Percentiles rank a stretch among this genome's conserved stretches.
phyloP scores from a whole-genome alignment of 345 rosid species.

The Murraya koenigii region DNA sequence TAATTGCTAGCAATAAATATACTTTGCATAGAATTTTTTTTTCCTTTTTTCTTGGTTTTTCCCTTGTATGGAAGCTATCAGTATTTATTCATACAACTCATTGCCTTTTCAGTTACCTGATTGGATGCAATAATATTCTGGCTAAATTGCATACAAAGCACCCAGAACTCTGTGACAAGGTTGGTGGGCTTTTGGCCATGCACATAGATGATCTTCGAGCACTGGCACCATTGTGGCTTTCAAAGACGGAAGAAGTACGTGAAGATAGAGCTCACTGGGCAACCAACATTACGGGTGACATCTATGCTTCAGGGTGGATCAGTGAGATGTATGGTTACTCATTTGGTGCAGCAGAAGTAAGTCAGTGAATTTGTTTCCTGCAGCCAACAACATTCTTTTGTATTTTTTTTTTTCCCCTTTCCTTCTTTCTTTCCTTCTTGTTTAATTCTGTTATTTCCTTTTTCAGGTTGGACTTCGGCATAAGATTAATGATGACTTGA shows the following conservation, averaged over 20 bases:
- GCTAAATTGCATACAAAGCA: slow-evolving; percentile 78
- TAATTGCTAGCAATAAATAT: slow-evolving; percentile 1
- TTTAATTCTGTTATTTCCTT: slow-evolving; percentile 16
- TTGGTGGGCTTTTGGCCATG: slow-evolving; percentile 98
- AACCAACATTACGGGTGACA: slow-evolving; percentile 96
- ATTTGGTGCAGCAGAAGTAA: slow-evolving; percentile 96
- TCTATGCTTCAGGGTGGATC: slow-evolving; percentile 93
- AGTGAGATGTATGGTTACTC: slow-evolving; percentile 99
- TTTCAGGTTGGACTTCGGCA: slow-evolving; percentile 90
- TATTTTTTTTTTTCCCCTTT: not conserved
- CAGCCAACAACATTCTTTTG: not conserved
- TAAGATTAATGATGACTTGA: slow-evolving; percentile 81
- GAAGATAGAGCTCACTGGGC: slow-evolving; percentile 90
- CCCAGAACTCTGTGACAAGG: slow-evolving; percentile 91
- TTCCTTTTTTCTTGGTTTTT: not conserved
- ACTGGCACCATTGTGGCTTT: slow-evolving; percentile 93
- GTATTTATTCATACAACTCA: not conserved
- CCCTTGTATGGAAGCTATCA: not conserved
- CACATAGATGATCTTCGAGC: slow-evolving; percentile 91
- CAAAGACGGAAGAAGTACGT: slow-evolving; percentile 97
- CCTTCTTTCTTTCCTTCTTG: not conserved
- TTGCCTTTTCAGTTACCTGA: slow-evolving; percentile 61
- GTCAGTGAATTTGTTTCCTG: slow-evolving; percentile 20
- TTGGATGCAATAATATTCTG: slow-evolving; percentile 89
- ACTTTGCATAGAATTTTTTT: not conserved